A percentile compares a stretch with the other conserved stretches of the same genome.
Evolutionary conservation across 768 basidiomycete species (phyloP).

Genomic region (Clitopilus passeckerianus): DNA sequence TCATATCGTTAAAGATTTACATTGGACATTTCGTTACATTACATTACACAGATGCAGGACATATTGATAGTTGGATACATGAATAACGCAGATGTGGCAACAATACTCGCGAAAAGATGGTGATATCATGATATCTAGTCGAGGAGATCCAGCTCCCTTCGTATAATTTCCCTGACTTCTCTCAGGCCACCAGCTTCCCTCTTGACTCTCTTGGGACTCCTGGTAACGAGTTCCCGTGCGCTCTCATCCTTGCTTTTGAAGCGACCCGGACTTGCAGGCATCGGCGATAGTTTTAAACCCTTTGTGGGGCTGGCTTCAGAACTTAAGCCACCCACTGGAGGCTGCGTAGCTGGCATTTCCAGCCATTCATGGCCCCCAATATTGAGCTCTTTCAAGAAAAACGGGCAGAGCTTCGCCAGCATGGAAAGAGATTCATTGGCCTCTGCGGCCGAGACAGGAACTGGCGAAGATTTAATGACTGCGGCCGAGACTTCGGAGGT

Average conservation of each 20-base stretch:
- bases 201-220: slow-evolving; percentile 72
- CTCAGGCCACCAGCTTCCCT: slow-evolving; percentile 69
- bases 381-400: slow-evolving; percentile 65
- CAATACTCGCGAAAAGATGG: no score
- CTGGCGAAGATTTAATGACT: slow-evolving; percentile 75
- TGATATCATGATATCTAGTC: slow-evolving; percentile 27
- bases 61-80: not conserved
- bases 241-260: slow-evolving; percentile 49
- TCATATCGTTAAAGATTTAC: slow-evolving; percentile 1
- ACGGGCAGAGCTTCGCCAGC: slow-evolving; percentile 68
- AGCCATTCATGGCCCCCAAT: slow-evolving; percentile 57
- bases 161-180: slow-evolving; percentile 77
- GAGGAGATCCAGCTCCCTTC: slow-evolving; percentile 68
- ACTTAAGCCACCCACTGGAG: slow-evolving; percentile 22
- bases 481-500: slow-evolving; percentile 61
- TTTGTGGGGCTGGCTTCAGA: slow-evolving; percentile 31
- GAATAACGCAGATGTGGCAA: no score
- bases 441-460: slow-evolving; percentile 75
- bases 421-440: slow-evolving; percentile 70
- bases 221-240: slow-evolving; percentile 52
- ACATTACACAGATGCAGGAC: not conserved
- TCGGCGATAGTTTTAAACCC: slow-evolving; percentile 23
- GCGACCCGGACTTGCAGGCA: slow-evolving; percentile 38
- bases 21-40: no score
- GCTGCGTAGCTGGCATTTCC: slow-evolving; percentile 51